Percentiles rank a stretch among this genome's conserved stretches.
Evolutionary conservation across 306 rosid genomes (phyloP).

Genomic region (Abrus precatorius): DNA sequence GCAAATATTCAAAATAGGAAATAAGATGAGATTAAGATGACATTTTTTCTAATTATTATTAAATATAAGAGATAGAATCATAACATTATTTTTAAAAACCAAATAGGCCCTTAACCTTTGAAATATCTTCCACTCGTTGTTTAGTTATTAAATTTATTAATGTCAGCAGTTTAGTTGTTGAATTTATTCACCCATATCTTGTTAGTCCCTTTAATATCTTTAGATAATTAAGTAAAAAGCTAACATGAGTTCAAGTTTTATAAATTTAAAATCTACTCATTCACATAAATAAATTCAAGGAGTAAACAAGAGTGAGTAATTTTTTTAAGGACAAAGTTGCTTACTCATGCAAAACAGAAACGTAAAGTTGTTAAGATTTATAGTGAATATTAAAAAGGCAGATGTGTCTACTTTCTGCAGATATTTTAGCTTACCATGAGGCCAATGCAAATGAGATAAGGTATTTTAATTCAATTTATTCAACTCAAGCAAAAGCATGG

Average conservation of each 20-base stretch:
- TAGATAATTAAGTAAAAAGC: background rate
- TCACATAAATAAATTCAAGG: background rate
- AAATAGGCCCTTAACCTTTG: background rate
- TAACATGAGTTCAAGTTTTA: background rate
- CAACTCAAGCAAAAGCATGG: background rate
- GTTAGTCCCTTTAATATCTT: background rate
- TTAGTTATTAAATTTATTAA: background rate
- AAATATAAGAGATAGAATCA: background rate
- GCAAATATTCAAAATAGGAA: background rate
- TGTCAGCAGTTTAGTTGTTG: background rate
- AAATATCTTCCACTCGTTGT: background rate
- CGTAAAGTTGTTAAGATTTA: background rate
- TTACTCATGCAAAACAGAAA: background rate
- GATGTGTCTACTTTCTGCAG: background rate
- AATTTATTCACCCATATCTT: background rate
- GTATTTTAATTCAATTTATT: slow-evolving; percentile 26
- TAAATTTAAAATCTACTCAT: background rate
- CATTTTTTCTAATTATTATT: background rate
- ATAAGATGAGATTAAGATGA: background rate
- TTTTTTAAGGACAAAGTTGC: background rate
- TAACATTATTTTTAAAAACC: background rate
- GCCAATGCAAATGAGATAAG: slow-evolving; percentile 25
- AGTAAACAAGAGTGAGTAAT: background rate
- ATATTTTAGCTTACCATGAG: slow-evolving; percentile 3
- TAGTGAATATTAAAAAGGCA: slow-evolving; percentile 5